Conservation (phyloP, 2,329 filamentous ascomycete genomes). For the Fusarium sambucinum region DNA sequence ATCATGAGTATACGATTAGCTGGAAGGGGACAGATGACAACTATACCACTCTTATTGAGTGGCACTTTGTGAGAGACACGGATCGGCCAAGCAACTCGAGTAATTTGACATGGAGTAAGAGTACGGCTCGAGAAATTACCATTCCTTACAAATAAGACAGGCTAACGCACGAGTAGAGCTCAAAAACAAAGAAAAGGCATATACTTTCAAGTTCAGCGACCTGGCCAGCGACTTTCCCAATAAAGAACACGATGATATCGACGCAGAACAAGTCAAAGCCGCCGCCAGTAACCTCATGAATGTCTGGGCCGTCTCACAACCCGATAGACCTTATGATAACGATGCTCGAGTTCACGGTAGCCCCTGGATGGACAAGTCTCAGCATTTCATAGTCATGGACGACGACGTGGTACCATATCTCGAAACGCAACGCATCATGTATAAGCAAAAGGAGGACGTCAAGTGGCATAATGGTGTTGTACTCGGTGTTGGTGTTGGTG, state of each 20-base stretch:
- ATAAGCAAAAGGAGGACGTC: neutral
- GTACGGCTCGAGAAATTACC: neutral
- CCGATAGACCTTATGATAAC: slow-evolving; percentile 15
- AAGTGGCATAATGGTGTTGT: slow-evolving; percentile 24
- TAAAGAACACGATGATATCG: slow-evolving; percentile 28
- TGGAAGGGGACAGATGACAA: slow-evolving; percentile 34
- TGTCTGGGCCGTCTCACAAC: slow-evolving; percentile 28
- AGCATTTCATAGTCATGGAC: slow-evolving; percentile 34
- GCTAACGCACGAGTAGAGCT: slow-evolving; percentile 23
- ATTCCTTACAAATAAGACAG: neutral
- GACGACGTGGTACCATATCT: slow-evolving; percentile 19
- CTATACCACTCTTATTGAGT: slow-evolving; percentile 26
- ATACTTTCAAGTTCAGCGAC: slow-evolving; percentile 33
- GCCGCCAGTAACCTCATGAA: slow-evolving; percentile 22
- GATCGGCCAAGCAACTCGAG: slow-evolving; percentile 26
- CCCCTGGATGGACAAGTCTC: slow-evolving; percentile 30
- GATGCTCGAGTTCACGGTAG: slow-evolving; percentile 18
- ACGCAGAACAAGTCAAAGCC: slow-evolving; percentile 29
- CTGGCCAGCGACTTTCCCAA: slow-evolving; percentile 30
- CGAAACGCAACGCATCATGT: slow-evolving; percentile 7
- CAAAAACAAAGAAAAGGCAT: slow-evolving; percentile 21
- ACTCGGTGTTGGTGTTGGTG: slow-evolving; percentile 29
- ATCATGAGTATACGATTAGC: slow-evolving; percentile 28
- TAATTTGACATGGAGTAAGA: slow-evolving; percentile 25
- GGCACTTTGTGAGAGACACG: slow-evolving; percentile 30